Evolutionary conservation across 306 rosid genomes (phyloP).

Genomic region (Fagus crenata): DNA sequence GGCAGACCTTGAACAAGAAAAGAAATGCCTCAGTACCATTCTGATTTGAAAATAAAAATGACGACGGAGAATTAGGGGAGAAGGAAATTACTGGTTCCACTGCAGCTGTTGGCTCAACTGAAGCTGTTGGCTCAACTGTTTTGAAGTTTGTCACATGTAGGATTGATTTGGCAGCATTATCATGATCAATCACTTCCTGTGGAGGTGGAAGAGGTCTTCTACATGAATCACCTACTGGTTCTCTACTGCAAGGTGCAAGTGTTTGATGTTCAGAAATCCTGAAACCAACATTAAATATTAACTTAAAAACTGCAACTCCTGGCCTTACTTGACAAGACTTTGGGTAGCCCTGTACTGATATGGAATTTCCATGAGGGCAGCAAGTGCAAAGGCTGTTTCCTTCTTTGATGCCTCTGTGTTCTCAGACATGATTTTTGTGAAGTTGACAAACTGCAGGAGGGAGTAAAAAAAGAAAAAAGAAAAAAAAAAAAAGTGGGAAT

Average conservation of each 20-base stretch:
- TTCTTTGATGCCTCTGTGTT: constrained; percentile 65
- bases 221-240: constrained; percentile 34
- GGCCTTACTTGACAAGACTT: constrained; percentile 54
- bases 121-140: constrained; percentile 45
- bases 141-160: constrained; percentile 34
- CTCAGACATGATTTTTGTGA: constrained; percentile 90
- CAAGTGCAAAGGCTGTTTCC: constrained; percentile 91
- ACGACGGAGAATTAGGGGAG: constrained; percentile 2
- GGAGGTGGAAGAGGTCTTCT: constrained; percentile 83
- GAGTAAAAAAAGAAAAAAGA: not conserved
- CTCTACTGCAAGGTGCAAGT: constrained; percentile 43
- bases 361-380: constrained; percentile 98
- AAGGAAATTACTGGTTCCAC: constrained; percentile 58
- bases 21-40: constrained; percentile 26
- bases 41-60: constrained; percentile 23
- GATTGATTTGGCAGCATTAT: constrained; percentile 45
- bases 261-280: constrained; percentile 21
- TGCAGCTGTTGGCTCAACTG: constrained; percentile 20
- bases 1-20: constrained; percentile 66
- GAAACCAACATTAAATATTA: constrained; percentile 5
- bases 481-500: constrained; percentile 9
- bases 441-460: constrained; percentile 76
- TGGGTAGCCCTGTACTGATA: constrained; percentile 73
- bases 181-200: constrained; percentile 62
- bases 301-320: constrained; percentile 5